Evolutionary conservation across 305 asterid genomes (phyloP).

Genomic region (Solanum chacoense): DNA sequence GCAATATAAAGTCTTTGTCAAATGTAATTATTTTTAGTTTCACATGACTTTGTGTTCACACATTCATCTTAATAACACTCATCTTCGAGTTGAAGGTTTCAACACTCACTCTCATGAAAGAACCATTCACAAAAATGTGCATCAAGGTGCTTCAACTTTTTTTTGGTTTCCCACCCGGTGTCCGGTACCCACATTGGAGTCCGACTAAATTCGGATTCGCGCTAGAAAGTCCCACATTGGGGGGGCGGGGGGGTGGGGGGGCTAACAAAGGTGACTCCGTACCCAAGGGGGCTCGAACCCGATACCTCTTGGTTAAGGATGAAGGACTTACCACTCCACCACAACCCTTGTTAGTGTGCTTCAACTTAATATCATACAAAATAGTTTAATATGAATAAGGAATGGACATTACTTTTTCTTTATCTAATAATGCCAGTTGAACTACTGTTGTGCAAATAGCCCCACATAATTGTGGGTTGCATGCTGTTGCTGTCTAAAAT

Average conservation of each 20-base stretch:
- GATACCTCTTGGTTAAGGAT: too few relatives aligned
- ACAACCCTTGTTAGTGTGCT: too few relatives aligned
- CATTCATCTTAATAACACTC: neutral
- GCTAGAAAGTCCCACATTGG: too few relatives aligned
- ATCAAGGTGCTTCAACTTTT: neutral
- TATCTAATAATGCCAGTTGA: neutral
- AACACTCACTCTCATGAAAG: neutral
- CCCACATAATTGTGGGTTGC: neutral
- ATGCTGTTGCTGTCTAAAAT: neutral
- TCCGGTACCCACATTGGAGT: too few relatives aligned
- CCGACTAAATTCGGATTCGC: too few relatives aligned
- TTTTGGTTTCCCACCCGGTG: too few relatives aligned
- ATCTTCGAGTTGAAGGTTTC: neutral
- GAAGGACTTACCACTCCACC: too few relatives aligned
- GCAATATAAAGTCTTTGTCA: neutral
- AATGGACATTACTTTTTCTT: neutral
- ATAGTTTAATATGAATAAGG: neutral
- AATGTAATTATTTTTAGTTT: neutral
- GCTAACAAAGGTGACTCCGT: too few relatives aligned
- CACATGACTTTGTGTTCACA: neutral
- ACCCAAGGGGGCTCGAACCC: too few relatives aligned
- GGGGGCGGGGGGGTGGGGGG: too few relatives aligned
- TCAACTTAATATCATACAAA: neutral
- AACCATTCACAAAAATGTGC: neutral
- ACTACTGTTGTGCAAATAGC: neutral